Evolutionary conservation across 208 protist genomes (phyloP).

Genomic region (Porcisia hertigi): DNA sequence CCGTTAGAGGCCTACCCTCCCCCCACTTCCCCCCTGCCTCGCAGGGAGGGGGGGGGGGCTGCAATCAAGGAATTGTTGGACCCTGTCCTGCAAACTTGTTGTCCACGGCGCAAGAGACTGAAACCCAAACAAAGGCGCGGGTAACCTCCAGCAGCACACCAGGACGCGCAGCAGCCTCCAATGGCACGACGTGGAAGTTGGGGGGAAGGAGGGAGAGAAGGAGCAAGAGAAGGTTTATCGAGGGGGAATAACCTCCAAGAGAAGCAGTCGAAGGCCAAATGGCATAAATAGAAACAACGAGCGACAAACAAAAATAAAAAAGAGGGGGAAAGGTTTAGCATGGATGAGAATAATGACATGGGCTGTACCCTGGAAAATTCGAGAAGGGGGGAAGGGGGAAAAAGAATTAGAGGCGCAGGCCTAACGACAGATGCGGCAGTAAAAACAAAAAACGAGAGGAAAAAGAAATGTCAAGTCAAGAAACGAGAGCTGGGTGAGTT

Average conservation of each 20-base stretch:
- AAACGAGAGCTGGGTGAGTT: neutral
- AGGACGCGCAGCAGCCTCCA: neutral
- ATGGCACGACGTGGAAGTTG: neutral
- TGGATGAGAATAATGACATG: no score
- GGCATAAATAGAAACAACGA: no score
- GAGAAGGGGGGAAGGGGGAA: no score
- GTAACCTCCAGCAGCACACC: neutral
- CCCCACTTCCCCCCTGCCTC: neutral
- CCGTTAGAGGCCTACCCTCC: neutral
- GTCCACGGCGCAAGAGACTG: neutral
- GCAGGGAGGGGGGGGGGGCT: neutral
- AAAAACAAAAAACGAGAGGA: no score
- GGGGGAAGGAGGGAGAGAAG: neutral
- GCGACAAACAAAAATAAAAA: no score
- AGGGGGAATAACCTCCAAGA: no score
- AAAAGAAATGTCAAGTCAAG: neutral
- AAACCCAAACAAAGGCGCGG: neutral
- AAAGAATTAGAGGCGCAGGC: no score
- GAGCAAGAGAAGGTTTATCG: neutral
- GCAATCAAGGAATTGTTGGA: neutral
- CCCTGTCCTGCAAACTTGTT: neutral
- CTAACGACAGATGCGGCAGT: no score
- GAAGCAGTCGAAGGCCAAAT: no score
- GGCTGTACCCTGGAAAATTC: no score
- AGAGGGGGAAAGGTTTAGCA: no score